phyloP scores from a whole-genome alignment of 345 rosid species.

The Populus tremula region DNA sequence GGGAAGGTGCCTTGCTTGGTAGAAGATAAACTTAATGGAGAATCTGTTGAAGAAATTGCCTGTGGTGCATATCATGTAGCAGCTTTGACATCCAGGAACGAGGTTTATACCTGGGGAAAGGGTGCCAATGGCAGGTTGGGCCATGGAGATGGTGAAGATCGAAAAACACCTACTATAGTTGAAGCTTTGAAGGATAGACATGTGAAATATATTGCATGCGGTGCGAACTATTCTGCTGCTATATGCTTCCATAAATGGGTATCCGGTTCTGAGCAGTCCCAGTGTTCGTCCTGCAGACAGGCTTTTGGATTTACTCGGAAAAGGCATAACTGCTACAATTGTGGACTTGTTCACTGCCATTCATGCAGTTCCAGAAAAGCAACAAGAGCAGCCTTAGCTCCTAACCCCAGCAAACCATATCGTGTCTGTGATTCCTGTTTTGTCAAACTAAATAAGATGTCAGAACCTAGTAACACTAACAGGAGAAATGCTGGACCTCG shows the following conservation, averaged over 20 bases:
- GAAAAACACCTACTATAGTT: constrained; percentile 69
- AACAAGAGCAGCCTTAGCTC: constrained; percentile 73
- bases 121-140: constrained; percentile 98
- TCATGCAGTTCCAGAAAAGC: constrained; percentile 91
- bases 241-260: constrained; percentile 96
- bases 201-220: constrained; percentile 79
- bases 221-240: constrained; percentile 80
- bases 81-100: constrained; percentile 73
- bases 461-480: constrained; percentile 54
- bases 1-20: constrained; percentile 77
- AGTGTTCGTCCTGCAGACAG: constrained; percentile 88
- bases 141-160: constrained; percentile 87
- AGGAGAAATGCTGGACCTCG: constrained; percentile 71
- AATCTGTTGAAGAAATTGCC: constrained; percentile 78
- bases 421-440: constrained; percentile 93
- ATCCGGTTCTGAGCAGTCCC: constrained; percentile 85
- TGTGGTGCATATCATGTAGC: constrained; percentile 90
- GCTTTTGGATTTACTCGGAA: constrained; percentile 92
- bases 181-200: constrained; percentile 87
- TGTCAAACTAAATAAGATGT: constrained; percentile 62
- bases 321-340: constrained; percentile 91
- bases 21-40: constrained; percentile 62
- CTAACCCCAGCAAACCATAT: constrained; percentile 81
- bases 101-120: constrained; percentile 93
- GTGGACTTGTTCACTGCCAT: constrained; percentile 97